A percentile compares a stretch with the other conserved stretches of the same genome.
Evolutionary conservation across 2,329 filamentous ascomycete species (phyloP).

Genomic region (Penicillium paneum): DNA sequence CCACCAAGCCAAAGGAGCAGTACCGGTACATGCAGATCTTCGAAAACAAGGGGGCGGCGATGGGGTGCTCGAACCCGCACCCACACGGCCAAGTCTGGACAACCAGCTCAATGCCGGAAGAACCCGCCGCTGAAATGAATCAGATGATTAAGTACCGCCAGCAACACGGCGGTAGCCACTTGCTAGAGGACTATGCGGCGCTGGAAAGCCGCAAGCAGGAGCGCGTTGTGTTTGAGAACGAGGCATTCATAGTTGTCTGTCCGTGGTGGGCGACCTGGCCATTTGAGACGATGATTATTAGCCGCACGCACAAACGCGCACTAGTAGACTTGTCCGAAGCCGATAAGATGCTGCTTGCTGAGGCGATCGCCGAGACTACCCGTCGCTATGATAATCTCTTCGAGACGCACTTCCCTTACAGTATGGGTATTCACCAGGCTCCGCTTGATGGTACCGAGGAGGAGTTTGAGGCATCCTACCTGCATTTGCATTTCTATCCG

Average conservation of each 20-base stretch:
- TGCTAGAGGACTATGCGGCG: slow-evolving; percentile 82
- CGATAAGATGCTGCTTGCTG: slow-evolving; percentile 73
- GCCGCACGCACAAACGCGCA: slow-evolving; percentile 77
- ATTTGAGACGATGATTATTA: slow-evolving; percentile 87
- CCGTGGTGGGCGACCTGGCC: slow-evolving; percentile 99
- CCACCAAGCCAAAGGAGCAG: slow-evolving; percentile 64
- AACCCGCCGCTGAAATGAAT: slow-evolving; percentile 73
- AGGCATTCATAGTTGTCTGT: slow-evolving; percentile 78
- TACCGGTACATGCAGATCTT: slow-evolving; percentile 99
- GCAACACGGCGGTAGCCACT: slow-evolving; percentile 68
- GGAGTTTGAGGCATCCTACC: slow-evolving; percentile 81
- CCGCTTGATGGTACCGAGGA: slow-evolving; percentile 77
- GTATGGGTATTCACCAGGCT: slow-evolving; percentile 93
- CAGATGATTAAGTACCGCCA: slow-evolving; percentile 75
- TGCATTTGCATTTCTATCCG: slow-evolving; percentile 98
- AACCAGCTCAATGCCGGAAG: slow-evolving; percentile 84
- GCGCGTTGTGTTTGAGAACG: slow-evolving; percentile 84
- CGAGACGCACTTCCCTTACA: slow-evolving; percentile 95
- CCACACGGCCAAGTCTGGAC: slow-evolving; percentile 97
- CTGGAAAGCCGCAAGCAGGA: slow-evolving; percentile 79
- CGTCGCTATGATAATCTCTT: slow-evolving; percentile 95
- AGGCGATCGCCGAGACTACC: slow-evolving; percentile 82
- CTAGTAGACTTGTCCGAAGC: slow-evolving; percentile 73
- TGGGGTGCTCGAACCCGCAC: slow-evolving; percentile 98
- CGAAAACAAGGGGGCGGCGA: slow-evolving; percentile 95